phyloP scores from a whole-genome alignment of 148 eudicot species.

The Chenopodium album region DNA sequence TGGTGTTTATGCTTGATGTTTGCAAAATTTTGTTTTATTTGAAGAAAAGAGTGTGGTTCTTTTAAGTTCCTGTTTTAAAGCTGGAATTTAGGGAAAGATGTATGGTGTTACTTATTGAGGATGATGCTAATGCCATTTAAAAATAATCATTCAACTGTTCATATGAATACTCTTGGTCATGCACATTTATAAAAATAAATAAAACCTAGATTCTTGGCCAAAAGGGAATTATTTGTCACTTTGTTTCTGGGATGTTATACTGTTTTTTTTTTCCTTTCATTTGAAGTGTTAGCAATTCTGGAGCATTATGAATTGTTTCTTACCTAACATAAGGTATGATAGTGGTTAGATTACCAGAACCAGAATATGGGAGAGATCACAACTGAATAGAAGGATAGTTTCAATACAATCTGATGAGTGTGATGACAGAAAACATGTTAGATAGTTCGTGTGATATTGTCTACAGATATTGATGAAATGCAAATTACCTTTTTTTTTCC shows the following conservation, averaged over 20 bases:
- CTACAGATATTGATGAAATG: neutral
- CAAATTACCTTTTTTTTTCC: too few relatives aligned
- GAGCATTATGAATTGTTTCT: neutral
- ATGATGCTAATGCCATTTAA: neutral
- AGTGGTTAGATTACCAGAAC: neutral
- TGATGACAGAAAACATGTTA: neutral
- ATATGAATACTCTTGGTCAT: neutral
- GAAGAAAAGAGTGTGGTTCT: neutral
- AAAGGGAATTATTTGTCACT: neutral
- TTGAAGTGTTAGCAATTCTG: neutral
- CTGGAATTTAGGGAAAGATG: neutral
- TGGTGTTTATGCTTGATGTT: neutral
- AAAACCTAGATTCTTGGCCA: neutral
- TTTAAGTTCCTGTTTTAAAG: too few relatives aligned
- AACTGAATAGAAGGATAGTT: neutral
- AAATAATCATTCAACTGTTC: neutral
- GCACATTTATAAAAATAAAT: neutral
- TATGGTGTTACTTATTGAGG: neutral
- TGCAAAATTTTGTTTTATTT: too few relatives aligned
- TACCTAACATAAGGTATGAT: neutral
- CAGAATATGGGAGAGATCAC: neutral
- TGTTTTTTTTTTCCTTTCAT: neutral
- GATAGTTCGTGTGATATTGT: neutral
- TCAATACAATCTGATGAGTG: neutral
- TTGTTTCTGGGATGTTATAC: neutral